Evolutionary conservation across 768 basidiomycete genomes (phyloP).

Genomic region (Leccinum fibrillosum): DNA sequence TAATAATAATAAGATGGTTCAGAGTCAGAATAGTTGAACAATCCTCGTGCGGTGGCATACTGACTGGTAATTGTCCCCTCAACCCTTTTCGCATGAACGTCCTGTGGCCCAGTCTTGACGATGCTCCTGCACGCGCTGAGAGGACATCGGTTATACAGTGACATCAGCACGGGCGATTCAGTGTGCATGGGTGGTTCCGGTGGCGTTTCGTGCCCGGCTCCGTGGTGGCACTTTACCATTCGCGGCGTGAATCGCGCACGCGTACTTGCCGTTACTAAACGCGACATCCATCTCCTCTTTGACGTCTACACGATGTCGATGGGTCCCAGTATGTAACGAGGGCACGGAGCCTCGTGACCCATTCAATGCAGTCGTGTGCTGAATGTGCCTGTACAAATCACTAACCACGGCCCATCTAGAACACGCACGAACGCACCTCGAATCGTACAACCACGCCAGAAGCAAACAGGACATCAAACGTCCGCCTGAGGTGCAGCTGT

Average conservation of each 20-base stretch:
- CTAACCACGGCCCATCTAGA: neutral
- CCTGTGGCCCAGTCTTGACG: slow-evolving; percentile 57
- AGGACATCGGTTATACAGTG: slow-evolving; percentile 85
- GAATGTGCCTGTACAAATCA: slow-evolving; percentile 53
- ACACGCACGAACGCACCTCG: slow-evolving; percentile 52
- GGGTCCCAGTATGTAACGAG: slow-evolving; percentile 76
- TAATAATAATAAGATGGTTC: neutral
- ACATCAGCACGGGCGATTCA: slow-evolving; percentile 55
- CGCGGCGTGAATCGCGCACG: slow-evolving; percentile 61
- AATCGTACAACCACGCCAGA: slow-evolving; percentile 70
- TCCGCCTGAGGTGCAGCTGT: slow-evolving; percentile 54
- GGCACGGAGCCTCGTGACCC: slow-evolving; percentile 67
- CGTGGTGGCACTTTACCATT: slow-evolving; percentile 26
- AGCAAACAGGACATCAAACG: slow-evolving; percentile 73
- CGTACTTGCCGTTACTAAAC: slow-evolving; percentile 39
- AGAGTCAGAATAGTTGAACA: neutral
- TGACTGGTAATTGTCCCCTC: slow-evolving; percentile 73
- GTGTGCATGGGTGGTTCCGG: slow-evolving; percentile 50
- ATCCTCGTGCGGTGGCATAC: slow-evolving; percentile 23
- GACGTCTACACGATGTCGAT: slow-evolving; percentile 71
- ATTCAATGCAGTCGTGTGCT: slow-evolving; percentile 67
- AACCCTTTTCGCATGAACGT: slow-evolving; percentile 69
- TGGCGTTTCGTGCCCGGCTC: slow-evolving; percentile 38
- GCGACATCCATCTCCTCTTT: slow-evolving; percentile 78
- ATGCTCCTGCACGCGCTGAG: slow-evolving; percentile 77